Conservation (phyloP, 2,329 filamentous ascomycete genomes). For the Colletotrichum lindemuthianum region DNA sequence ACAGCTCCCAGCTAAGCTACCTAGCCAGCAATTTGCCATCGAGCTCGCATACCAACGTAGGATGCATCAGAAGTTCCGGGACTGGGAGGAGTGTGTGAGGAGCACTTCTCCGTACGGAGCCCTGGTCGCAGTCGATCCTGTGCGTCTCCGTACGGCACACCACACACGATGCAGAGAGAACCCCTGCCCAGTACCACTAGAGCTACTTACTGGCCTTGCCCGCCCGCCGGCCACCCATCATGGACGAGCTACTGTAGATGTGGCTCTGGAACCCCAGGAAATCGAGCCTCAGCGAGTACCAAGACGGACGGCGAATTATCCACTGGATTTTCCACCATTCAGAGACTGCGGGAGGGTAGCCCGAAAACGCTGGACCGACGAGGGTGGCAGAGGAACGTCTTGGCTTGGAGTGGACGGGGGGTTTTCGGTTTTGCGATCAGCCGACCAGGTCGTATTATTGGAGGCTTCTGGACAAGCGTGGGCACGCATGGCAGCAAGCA, state of each 20-base stretch:
- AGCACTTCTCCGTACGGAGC: slow-evolving; percentile 21
- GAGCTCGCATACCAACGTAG: background rate
- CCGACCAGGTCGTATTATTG: slow-evolving; percentile 26
- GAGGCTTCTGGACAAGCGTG: slow-evolving; percentile 24
- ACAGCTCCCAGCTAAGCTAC: background rate
- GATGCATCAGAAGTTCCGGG: slow-evolving; percentile 9
- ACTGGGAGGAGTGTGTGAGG: slow-evolving; percentile 10
- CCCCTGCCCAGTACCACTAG: slow-evolving; percentile 12
- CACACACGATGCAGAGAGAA: background rate
- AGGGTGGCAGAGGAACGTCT: slow-evolving; percentile 30
- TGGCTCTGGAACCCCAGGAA: slow-evolving; percentile 19
- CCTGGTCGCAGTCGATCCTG: slow-evolving; percentile 28
- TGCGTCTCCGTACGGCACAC: slow-evolving; percentile 9
- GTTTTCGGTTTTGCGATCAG: slow-evolving; percentile 24
- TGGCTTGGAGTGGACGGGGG: slow-evolving; percentile 3
- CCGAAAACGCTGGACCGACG: slow-evolving; percentile 22
- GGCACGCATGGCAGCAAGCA: slow-evolving; percentile 12
- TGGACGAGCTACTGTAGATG: slow-evolving; percentile 4
- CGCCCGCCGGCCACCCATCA: slow-evolving; percentile 19
- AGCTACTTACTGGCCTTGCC: slow-evolving; percentile 3
- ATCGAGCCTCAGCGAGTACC: slow-evolving; percentile 36
- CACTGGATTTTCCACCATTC: slow-evolving; percentile 38
- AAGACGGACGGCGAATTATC: slow-evolving; percentile 37
- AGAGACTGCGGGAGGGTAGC: slow-evolving; percentile 18
- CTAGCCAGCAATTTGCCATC: slow-evolving; percentile 19